A percentile compares a stretch with the other conserved stretches of the same genome.
Evolutionary conservation across 352 stramenopile genomes (phyloP).

Genomic region (Globisporangium canariense): DNA sequence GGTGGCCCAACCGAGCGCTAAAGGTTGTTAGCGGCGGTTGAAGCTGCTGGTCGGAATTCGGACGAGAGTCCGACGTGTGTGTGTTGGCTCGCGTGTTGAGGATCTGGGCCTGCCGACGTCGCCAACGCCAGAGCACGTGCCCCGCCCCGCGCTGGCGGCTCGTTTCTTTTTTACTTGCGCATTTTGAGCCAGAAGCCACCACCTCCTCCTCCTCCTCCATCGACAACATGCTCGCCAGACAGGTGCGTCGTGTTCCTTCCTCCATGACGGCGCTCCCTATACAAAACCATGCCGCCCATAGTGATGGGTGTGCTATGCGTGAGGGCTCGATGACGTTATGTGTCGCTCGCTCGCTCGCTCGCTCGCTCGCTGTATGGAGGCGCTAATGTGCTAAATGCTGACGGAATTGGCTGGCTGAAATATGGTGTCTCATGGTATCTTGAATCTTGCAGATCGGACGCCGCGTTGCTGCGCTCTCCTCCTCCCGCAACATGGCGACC

Average conservation of each 20-base stretch:
- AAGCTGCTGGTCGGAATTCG: constrained; percentile 9
- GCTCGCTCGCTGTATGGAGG: background rate
- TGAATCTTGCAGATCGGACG: constrained; percentile 42
- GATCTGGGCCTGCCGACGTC: background rate
- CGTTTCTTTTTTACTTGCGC: constrained; percentile 8
- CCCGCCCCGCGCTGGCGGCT: background rate
- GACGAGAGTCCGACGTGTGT: constrained; percentile 19
- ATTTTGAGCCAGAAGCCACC: background rate
- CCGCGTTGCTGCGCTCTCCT: constrained; percentile 35
- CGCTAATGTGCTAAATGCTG: background rate
- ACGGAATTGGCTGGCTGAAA: background rate
- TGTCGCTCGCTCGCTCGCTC: background rate
- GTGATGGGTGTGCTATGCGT: background rate
- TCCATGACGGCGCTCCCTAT: background rate
- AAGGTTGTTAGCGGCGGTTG: constrained; percentile 6
- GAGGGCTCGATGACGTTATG: no score
- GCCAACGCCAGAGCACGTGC: constrained; percentile 2
- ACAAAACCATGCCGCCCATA: background rate
- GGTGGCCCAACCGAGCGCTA: background rate
- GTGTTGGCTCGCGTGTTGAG: constrained; percentile 1
- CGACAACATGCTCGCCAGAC: constrained; percentile 31
- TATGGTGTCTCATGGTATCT: background rate
- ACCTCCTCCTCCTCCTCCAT: no score
- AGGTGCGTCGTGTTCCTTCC: constrained; percentile 18
- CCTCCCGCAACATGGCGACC: constrained; percentile 53